Evolutionary conservation across 352 stramenopile genomes (phyloP), one percentile per base, ranked within the genome.

Genomic region (Globisporangium carolinianum): DNA sequence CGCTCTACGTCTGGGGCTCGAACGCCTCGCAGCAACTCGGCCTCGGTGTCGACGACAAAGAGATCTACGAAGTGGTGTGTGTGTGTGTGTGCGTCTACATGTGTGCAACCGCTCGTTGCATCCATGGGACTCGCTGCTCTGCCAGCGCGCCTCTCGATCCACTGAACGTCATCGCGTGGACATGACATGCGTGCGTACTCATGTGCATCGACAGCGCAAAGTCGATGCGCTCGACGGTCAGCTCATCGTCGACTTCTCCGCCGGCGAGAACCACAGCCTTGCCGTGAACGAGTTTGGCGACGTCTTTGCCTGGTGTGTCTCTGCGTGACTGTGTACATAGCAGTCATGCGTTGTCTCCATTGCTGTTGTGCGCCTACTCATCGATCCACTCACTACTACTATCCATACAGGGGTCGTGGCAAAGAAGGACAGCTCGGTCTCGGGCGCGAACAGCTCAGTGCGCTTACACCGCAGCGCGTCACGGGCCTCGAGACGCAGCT

Each of bases 251-350:
- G 83, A 87, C 51, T 89, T 89, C 57, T 87, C 80, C 1, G 83
- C 78, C 0, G 83, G 83, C 17, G 83, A 83, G 54, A 72, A 85
- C 52, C 83, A 93, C 67, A 87, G 76, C 14, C 70, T 93, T 8
- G 80, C 76, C 2, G 73, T 91, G 8, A 93, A 86, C 46, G 80
- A 93, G 52, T 93, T 91, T 52, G 83, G 83, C 51, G 80, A 91
- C 7, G 79, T 93, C 10, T 89, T 89, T 53, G 72, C 83, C 7
- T 93, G 83, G 82, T 83, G 62, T 10, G 56, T 56, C 6, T 32
- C 24, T 32, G 24, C 24, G 24, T 32, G 24, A 32, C 24, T 32
- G 24, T 32, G 24, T 32, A 32, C 24, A 32, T 1, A 32, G 24
- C 24, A 32, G 24, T 32, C 24, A 32, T 32, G 24, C 3, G 24